Conservation (phyloP, 306 rosid genomes). For the Inga oerstediana region DNA sequence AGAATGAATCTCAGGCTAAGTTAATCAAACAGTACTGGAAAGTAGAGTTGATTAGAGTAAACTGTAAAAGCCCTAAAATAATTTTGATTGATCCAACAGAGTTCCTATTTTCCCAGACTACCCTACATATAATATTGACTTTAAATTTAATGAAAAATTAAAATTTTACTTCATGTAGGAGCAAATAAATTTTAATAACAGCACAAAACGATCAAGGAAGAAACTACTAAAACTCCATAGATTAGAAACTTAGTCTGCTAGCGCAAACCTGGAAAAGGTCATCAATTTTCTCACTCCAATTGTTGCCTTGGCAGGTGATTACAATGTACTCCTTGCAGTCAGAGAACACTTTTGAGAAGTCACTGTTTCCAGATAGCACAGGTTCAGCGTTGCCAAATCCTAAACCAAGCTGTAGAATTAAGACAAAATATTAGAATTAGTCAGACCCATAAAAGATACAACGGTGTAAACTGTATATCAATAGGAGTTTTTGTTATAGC, state of each 20-base stretch:
- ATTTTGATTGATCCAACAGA: constrained; percentile 3
- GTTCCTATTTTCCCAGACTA: not conserved
- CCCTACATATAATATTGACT: not conserved
- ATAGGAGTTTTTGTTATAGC: not conserved
- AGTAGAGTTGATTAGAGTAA: constrained; percentile 1
- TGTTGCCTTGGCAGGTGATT: constrained; percentile 57
- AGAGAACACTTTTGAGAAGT: constrained; percentile 68
- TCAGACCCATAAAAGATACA: constrained; percentile 28
- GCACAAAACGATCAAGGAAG: constrained; percentile 5
- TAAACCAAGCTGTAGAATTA: constrained; percentile 74
- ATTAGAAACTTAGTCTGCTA: constrained; percentile 25
- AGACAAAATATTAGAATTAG: constrained; percentile 44
- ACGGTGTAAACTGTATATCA: constrained; percentile 6
- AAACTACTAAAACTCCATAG: constrained; percentile 6
- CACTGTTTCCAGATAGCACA: constrained; percentile 45
- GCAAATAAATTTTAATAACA: not conserved
- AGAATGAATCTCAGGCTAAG: constrained; percentile 4
- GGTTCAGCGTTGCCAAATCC: constrained; percentile 81
- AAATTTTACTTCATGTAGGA: constrained; percentile 12
- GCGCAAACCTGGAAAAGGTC: constrained; percentile 81
- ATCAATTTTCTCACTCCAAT: constrained; percentile 69
- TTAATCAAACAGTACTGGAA: not conserved
- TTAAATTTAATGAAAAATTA: constrained; percentile 11
- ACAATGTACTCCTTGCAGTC: constrained; percentile 80
- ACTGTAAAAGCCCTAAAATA: not conserved